Conservation (phyloP, 192 early-diverging fungal species). For the Phlyctochytrium arcticum region DNA sequence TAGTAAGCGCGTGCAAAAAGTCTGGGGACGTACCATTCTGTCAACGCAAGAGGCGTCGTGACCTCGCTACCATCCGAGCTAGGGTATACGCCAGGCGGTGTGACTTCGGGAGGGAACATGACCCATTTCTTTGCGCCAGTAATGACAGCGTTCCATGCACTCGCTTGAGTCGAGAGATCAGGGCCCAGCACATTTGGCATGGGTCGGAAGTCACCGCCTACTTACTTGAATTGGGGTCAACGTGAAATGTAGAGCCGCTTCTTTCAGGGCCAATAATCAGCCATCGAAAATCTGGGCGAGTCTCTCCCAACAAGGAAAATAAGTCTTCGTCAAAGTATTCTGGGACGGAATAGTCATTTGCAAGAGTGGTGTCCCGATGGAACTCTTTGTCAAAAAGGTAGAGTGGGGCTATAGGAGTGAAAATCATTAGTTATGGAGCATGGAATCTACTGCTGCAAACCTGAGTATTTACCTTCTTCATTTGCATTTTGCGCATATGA, state of each 20-base stretch:
- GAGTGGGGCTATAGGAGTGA: constrained; percentile 43
- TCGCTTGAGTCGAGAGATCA: constrained; percentile 24
- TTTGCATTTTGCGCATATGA: constrained; percentile 38
- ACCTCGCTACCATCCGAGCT: constrained; percentile 63
- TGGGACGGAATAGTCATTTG: constrained; percentile 55
- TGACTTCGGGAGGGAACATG: constrained; percentile 60
- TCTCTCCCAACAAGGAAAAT: constrained; percentile 51
- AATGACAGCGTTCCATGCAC: constrained; percentile 71
- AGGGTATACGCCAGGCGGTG: constrained; percentile 68
- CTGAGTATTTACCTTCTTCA: constrained; percentile 40
- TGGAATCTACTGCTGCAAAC: background rate
- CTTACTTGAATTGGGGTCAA: constrained; percentile 65
- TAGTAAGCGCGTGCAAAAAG: background rate
- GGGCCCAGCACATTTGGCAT: background rate
- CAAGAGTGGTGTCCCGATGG: constrained; percentile 39
- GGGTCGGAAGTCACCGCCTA: background rate
- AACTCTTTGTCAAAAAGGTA: constrained; percentile 70
- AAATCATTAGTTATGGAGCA: background rate
- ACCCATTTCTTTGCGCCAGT: constrained; percentile 69
- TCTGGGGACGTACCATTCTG: constrained; percentile 50
- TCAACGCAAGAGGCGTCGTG: constrained; percentile 63
- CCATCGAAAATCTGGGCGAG: constrained; percentile 67
- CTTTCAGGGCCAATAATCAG: constrained; percentile 64
- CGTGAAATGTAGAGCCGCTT: constrained; percentile 65
- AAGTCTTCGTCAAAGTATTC: constrained; percentile 62